Evolutionary conservation across 805 yeast genomes (phyloP).

Genomic region (Hanseniaspora occidentalis): DNA sequence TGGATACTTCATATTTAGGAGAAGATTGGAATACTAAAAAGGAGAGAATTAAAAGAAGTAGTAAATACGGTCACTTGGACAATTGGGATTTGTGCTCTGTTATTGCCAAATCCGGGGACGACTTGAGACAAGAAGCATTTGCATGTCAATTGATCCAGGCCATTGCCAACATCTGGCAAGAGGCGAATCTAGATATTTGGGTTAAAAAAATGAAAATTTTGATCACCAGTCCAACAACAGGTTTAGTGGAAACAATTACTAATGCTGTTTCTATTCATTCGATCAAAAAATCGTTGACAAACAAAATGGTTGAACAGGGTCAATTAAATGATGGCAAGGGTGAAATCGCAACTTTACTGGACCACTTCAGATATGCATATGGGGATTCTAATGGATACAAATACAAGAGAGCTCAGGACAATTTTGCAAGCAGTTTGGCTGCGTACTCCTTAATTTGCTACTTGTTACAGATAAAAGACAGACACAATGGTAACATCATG

Average conservation of each 20-base stretch:
- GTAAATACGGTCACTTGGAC: constrained; percentile 72
- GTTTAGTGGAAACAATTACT: constrained; percentile 90
- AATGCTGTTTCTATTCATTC: constrained; percentile 92
- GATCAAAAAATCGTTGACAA: constrained; percentile 82
- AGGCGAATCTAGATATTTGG: constrained; percentile 65
- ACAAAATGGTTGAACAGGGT: constrained; percentile 51
- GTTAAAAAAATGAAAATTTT: constrained; percentile 86
- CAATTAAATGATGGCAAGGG: constrained; percentile 50
- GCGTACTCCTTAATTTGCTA: constrained; percentile 87
- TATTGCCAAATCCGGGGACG: constrained; percentile 93
- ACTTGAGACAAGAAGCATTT: constrained; percentile 91
- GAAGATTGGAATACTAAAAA: constrained; percentile 89
- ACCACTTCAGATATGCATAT: constrained; percentile 66
- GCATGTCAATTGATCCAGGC: constrained; percentile 90
- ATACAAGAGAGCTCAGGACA: constrained; percentile 67
- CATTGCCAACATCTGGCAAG: constrained; percentile 75
- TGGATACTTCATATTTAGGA: constrained; percentile 49
- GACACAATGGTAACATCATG: constrained; percentile 98
- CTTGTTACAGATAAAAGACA: constrained; percentile 81
- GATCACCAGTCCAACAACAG: constrained; percentile 81
- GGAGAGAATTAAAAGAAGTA: constrained; percentile 63
- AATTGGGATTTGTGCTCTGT: constrained; percentile 95
- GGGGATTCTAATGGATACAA: constrained; percentile 46
- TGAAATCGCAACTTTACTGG: constrained; percentile 55
- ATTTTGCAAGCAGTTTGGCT: constrained; percentile 78